These are phyloP conservation scores for Phenoliferia sp. DNA, from an alignment of 1,284 basidiomycete genomes.

Conservation along the genomic window DNA sequence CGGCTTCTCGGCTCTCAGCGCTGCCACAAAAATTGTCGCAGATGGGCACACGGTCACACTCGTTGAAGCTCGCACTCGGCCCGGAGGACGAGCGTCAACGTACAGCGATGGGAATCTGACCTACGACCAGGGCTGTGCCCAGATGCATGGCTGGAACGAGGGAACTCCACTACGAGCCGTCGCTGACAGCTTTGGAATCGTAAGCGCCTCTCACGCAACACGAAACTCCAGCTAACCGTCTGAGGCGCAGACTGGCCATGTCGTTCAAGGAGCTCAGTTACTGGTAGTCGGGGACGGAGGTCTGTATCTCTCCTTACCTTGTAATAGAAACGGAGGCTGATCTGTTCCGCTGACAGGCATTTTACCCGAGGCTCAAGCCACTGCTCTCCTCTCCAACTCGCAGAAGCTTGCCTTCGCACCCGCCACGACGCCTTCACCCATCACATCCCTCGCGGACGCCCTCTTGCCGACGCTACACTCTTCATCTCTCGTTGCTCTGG, in stretches of 20 bases:
- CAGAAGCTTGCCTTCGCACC: slow-evolving; percentile 13
- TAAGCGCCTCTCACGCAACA: background rate
- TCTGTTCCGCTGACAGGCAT: background rate
- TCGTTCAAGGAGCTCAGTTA: slow-evolving; percentile 13
- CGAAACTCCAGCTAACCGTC: background rate
- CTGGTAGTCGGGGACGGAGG: slow-evolving; percentile 17
- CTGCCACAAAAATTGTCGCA: slow-evolving; percentile 45
- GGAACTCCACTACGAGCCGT: slow-evolving; percentile 10
- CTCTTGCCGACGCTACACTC: slow-evolving; percentile 13
- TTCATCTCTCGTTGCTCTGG: slow-evolving; percentile 36
- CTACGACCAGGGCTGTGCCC: slow-evolving; percentile 9
- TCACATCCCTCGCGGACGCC: slow-evolving; percentile 20
- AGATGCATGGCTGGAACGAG: slow-evolving; percentile 28
- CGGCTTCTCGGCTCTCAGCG: slow-evolving; percentile 47
- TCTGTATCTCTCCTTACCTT: background rate
- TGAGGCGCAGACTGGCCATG: slow-evolving; percentile 15
- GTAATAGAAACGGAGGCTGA: background rate
- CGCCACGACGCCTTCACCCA: background rate
- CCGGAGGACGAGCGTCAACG: slow-evolving; percentile 24
- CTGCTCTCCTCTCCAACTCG: slow-evolving; percentile 12
- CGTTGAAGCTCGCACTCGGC: slow-evolving; percentile 44
- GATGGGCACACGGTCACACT: slow-evolving; percentile 53
- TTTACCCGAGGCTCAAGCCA: slow-evolving; percentile 14
- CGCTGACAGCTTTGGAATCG: slow-evolving; percentile 1
- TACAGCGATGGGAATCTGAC: background rate